A percentile compares a stretch with the other conserved stretches of the same genome.
Evolutionary conservation across 148 eudicot species (phyloP).

Genomic region (Heliosperma pusillum): DNA sequence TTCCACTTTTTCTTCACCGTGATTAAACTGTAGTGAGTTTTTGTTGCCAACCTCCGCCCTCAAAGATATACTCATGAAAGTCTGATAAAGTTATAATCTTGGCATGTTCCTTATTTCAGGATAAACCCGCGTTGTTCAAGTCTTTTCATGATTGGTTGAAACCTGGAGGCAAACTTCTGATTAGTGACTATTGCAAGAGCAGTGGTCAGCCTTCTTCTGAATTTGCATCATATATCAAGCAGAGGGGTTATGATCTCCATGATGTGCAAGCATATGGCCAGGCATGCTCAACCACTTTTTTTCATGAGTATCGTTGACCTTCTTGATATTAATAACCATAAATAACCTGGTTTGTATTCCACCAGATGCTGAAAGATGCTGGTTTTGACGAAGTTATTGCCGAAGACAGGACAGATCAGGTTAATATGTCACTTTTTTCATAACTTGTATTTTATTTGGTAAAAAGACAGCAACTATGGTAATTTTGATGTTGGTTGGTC

Average conservation of each 20-base stretch:
- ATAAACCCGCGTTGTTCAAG: slow-evolving; percentile 77
- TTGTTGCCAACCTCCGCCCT: too few species aligned
- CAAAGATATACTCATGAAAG: background rate
- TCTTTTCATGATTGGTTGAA: slow-evolving; percentile 88
- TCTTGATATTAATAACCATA: background rate
- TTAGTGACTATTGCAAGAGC: slow-evolving; percentile 79
- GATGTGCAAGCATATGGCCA: slow-evolving; percentile 83
- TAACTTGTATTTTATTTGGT: background rate
- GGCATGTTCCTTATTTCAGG: slow-evolving; percentile 35
- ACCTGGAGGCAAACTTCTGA: slow-evolving; percentile 92
- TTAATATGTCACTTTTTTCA: slow-evolving; percentile 16
- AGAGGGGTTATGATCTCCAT: slow-evolving; percentile 96
- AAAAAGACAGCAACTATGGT: too few species aligned
- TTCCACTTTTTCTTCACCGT: too few species aligned
- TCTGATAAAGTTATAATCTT: background rate
- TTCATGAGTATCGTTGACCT: background rate
- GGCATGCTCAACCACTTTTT: slow-evolving; percentile 33
- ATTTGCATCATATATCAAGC: slow-evolving; percentile 71
- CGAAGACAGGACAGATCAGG: slow-evolving; percentile 93
- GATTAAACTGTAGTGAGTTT: too few species aligned
- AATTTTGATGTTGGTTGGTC: too few species aligned
- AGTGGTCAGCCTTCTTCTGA: slow-evolving; percentile 57
- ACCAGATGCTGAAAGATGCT: slow-evolving; percentile 90
- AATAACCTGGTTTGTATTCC: slow-evolving; percentile 4
- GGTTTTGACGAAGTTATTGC: slow-evolving; percentile 77